Base-by-base conservation (phyloP, 257 asterid species). In the Ligustrum vulgare region DNA sequence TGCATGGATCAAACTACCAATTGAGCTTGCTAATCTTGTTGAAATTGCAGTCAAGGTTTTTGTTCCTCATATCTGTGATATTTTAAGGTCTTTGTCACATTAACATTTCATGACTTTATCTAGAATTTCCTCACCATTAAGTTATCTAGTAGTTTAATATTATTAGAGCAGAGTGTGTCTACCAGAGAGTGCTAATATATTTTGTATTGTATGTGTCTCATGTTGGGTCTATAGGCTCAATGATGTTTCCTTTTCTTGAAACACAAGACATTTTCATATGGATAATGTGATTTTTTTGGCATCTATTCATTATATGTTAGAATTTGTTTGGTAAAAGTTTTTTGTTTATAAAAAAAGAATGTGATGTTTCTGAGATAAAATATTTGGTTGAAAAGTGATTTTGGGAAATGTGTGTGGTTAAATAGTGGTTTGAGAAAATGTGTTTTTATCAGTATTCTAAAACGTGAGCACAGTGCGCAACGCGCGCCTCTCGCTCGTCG, bases 1-100 rank as follows among this genome's bases (percentile, higher is more conserved):
- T 37, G 86, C 86, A 22, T 91, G 97, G 95, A 79, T 91, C 77
- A 89, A 91, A 70, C 12, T 91, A 69, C 95, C 93, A 33, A 85
- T 89, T 79, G 71, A 82, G 71, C 86, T 89, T 39, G 88, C 75
- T 77, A 85, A 81, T 84, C 91, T 91, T 39, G 82, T 87, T 83
- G 91, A 91, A 83, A 75, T 80, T 77, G 87, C 84, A 62, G 90
- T 89, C 28, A 84, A 89, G 93, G 97, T 89, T 5, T 8, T 74
- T 49, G 35, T 15, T 35, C 63, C 2, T 25, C n/a, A 6, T 54
- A 54, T 7, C 63, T n/a, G 25, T n/a, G 25, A n/a, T 16, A 54
- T 0, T 54, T 45, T 45, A 45, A n/a, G 25, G 63, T 54, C 63
- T 6, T n/a, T 8, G 63, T 54, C 25, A n/a, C 10, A n/a, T n/a